Base-by-base conservation (phyloP, 2,329 filamentous ascomycete species). In the Phyllosticta citriasiana region DNA sequence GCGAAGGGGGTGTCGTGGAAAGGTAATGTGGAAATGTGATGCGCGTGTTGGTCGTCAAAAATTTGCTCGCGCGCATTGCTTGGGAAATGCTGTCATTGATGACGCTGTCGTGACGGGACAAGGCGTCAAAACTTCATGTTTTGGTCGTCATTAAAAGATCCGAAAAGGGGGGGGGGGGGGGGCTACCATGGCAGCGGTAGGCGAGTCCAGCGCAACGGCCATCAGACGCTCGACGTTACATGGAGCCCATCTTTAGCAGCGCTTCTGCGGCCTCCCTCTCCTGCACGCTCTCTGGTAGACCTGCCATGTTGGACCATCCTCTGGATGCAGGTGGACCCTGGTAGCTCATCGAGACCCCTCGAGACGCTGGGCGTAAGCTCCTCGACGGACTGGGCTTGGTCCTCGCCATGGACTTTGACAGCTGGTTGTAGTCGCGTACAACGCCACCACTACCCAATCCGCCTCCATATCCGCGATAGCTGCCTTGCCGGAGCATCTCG, bases 241-340 rank as follows among this genome's bases (percentile, higher is more conserved):
- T 79, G 60, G 88, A 92, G 76, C 89, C 88, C 74, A 94, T 87
- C 73, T 86, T 84, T 70, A 94, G 79, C 70, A 93, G 84, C 66
- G 89, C 89, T 74, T 91, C 89, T 65, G 92, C 84, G 60, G 89
- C 89, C 74, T 91, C 89, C 68, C 87, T 86, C 79, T 93, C 89
- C 74, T 91, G 87, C 64, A 85, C 82, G 72, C 87, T 84, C 47
- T 68, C 65, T 27, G 60, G 64, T 67, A 68, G 63, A 64, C 66
- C 61, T 63, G 63, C 63, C 22, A 62, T 57, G 33, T 22, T 24
- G 9, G 52, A 57, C 52, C 55, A 55, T 33, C 55, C 55, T 14
- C 33, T 52, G 2, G 30, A 54, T n/a, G 55, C 51, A 30, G 25
- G 26, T n/a, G 54, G 57, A 30, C 51, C 55, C 7, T 62, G 55